Percentiles rank a stretch among this genome's conserved stretches.
Conservation (phyloP, 2,329 filamentous ascomycete species). For the Westerdykella sp. region DNA sequence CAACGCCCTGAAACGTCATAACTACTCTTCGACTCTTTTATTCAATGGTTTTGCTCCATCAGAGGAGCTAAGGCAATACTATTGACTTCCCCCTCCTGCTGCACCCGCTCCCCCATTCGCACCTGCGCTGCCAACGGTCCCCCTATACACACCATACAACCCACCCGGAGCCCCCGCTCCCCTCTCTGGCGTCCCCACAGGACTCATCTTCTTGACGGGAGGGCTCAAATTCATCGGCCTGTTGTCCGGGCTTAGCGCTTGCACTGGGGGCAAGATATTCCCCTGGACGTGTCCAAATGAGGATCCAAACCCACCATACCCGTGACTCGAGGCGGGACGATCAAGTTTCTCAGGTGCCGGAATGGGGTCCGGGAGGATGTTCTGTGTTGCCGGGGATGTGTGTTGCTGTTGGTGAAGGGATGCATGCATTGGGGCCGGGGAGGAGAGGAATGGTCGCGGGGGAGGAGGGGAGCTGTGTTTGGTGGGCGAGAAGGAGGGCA, state of each 20-base stretch:
- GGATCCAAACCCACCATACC: constrained; percentile 6
- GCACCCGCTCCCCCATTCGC: neutral
- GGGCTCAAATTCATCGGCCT: constrained; percentile 54
- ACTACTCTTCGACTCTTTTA: too few relatives aligned
- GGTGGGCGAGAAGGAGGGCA: constrained; percentile 33
- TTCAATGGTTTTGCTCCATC: too few relatives aligned
- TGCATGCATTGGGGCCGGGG: constrained; percentile 18
- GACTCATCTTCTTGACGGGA: constrained; percentile 49
- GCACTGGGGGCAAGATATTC: constrained; percentile 52
- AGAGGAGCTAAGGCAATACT: too few relatives aligned
- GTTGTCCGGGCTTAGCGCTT: constrained; percentile 53
- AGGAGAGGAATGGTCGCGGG: constrained; percentile 29
- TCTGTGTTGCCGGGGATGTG: constrained; percentile 26
- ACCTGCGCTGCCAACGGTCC: neutral
- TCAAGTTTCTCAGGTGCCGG: constrained; percentile 46
- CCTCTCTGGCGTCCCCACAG: constrained; percentile 18
- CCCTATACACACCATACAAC: neutral
- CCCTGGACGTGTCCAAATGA: constrained; percentile 14
- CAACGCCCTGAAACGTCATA: too few relatives aligned
- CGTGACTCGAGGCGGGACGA: constrained; percentile 28
- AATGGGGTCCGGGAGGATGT: constrained; percentile 31
- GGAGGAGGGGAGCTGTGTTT: constrained; percentile 37
- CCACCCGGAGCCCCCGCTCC: constrained; percentile 1
- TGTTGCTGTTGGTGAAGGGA: constrained; percentile 23
- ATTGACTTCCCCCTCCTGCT: neutral